Evolutionary conservation across 306 rosid species (phyloP).

Genomic region (Pterocarpus santalinus): DNA sequence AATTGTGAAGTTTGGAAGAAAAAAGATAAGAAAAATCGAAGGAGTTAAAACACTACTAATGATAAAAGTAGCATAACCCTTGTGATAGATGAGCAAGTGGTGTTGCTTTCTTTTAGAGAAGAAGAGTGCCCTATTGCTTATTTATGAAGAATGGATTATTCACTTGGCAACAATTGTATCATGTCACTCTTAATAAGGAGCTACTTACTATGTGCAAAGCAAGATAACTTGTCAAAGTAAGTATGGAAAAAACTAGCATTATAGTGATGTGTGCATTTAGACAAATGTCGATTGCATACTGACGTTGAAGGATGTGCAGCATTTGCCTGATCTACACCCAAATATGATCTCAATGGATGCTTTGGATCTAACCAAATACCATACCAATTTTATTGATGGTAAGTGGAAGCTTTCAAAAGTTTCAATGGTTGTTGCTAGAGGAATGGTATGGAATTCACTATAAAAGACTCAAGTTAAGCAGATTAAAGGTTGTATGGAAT

Average conservation of each 20-base stretch:
- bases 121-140: neutral
- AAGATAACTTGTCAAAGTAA: neutral
- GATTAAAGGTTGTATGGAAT: no score
- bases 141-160: neutral
- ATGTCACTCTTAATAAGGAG: no score
- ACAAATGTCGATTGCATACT: neutral
- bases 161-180: neutral
- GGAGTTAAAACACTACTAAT: neutral
- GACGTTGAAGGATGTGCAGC: neutral
- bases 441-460: no score
- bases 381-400: neutral
- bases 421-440: no score
- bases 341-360: neutral
- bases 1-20: neutral
- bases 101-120: neutral
- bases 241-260: neutral
- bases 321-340: neutral
- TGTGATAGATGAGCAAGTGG: neutral
- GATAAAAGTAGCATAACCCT: neutral
- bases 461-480: no score
- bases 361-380: neutral
- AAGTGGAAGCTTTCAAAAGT: neutral
- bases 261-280: neutral
- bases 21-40: neutral
- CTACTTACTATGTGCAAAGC: no score